Evolutionary conservation across 1,284 basidiomycete species (phyloP), one percentile per base, ranked within the genome.

Genomic region (Boletus hoseneyae): DNA sequence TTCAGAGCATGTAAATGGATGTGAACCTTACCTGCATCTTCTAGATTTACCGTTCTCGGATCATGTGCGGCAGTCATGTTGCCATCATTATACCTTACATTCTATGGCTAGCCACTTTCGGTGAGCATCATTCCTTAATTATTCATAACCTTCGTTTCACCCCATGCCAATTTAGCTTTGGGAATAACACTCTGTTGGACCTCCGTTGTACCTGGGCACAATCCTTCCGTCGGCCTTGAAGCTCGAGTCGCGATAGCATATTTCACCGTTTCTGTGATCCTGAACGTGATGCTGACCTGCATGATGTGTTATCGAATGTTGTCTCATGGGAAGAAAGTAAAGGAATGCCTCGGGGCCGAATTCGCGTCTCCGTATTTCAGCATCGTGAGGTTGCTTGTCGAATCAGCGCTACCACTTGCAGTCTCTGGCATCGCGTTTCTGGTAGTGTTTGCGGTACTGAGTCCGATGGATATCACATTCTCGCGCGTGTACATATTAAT

Each of bases 371-470:
- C 30, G 1, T 54, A 57, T 38, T 48, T 57, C 38, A 25, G 15
- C 8, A 47, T 48, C 21, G 46, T 44, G 8, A 13, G 36, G n/a
- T 25, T 57, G 3, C 12, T 57, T 3, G 21, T 57, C 35, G 56
- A 57, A 41, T 50, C 55, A 6, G 46, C 46, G 7, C 36, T 57
- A 9, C 56, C 51, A 32, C 48, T 33, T 23, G 48, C 46, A 10
- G 33, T 57, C 18, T 49, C 42, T 25, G 48, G 55, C 6, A 47
- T 57, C 23, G 43, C 46, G 6, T 49, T 47, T 23, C 12, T 51
- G 19, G 35, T 54, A 18, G 33, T 44, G 19, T 30, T 43, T 7
- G 55, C 39, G 11, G 3, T 54, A 3, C 13, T 12, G 5, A 54
- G 48, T 23, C 23, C 36, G 15, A 19, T 33, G 7, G 39, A 29